These are phyloP conservation scores for Xylaria curta DNA, from an alignment of 495 filamentous ascomycete species.

Conservation along the genomic window DNA sequence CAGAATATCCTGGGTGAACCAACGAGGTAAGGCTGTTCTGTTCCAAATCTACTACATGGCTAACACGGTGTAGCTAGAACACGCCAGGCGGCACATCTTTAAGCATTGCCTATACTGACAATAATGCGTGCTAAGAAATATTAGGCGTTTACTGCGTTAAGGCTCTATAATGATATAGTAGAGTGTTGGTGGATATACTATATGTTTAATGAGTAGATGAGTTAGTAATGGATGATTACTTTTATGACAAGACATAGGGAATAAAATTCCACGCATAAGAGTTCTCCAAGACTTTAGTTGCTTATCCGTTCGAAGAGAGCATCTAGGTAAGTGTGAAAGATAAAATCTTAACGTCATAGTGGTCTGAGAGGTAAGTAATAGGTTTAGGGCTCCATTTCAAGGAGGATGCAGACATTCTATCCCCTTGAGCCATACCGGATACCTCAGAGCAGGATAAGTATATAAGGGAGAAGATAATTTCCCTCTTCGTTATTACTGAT, in stretches of 20 bases:
- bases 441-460: too few relatives aligned
- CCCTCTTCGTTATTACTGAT: too few relatives aligned
- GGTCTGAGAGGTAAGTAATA: too few relatives aligned
- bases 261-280: neutral
- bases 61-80: constrained; percentile 24
- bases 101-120: neutral
- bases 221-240: neutral
- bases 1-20: constrained; percentile 72
- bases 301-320: too few relatives aligned
- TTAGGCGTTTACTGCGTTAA: neutral
- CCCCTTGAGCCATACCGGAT: too few relatives aligned
- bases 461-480: too few relatives aligned
- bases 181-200: neutral
- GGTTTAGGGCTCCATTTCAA: too few relatives aligned
- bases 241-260: neutral
- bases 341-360: too few relatives aligned
- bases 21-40: constrained; percentile 20
- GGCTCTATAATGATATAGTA: neutral
- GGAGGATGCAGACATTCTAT: too few relatives aligned
- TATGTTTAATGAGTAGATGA: constrained; percentile 10
- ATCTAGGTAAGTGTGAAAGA: too few relatives aligned
- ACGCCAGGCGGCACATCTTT: constrained; percentile 14
- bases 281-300: neutral
- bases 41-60: neutral
- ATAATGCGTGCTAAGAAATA: neutral